Evolutionary conservation across 352 stramenopile species (phyloP), one percentile per base, ranked within the genome.

Genomic region (Globisporangium spiculum): DNA sequence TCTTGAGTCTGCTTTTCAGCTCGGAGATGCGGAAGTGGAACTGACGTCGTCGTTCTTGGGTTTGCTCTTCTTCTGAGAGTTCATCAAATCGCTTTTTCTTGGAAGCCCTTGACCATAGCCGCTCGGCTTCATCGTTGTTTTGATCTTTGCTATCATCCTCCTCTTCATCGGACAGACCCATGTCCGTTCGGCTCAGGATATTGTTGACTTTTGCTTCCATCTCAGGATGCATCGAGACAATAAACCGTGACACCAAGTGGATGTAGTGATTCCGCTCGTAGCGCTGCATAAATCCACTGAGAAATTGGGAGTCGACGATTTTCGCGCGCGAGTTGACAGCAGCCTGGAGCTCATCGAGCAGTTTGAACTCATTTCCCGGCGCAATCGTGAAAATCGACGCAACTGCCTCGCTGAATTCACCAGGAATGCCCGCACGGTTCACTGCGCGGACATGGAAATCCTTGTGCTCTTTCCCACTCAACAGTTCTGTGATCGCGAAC

Each of bases 261-360:
- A 94, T 90, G 56, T 92, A 94, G 58, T 92, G 75, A 0, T 81
- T 69, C 0, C 82, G 69, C 18, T 93, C 85, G 57, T 93, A 94
- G 0, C 87, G 81, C 67, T 94, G 87, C 76, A 90, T 88, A 59
- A 94, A 94, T 0, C 85, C 85, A 58, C 84, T 94, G 65, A 93
- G 72, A 69, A 94, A 92, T 26, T 79, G 73, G 1, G 87, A 94
- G 60, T 94, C 87, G 16, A 94, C 77, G 18, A 86, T 80, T 8
- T 76, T 81, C 0, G 80, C 76, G n/a, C 74, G 73, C 12, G 84
- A 84, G 66, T 92, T 92, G 9, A 94, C 83, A n/a, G 85, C 87
- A 53, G 84, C 82, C 56, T 94, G 83, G 0, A 94, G 64, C 27
- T 94, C 87, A n/a, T 92, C 83, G 20, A 94, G 73, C 32, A 93